Conservation (phyloP, 768 basidiomycete species). For the Lyophyllum semitale region DNA sequence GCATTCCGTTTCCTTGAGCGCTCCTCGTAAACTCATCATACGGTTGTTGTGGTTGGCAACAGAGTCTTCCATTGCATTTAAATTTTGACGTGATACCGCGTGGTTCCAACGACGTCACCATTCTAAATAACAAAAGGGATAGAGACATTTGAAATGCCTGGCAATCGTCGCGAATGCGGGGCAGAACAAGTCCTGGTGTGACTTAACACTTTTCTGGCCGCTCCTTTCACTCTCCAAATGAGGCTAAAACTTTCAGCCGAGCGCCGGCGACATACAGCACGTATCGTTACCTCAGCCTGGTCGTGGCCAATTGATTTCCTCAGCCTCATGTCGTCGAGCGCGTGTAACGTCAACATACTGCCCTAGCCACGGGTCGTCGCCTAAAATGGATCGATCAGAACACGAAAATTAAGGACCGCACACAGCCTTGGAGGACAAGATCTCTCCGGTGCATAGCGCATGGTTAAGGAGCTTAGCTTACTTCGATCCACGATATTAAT, state of each 20-base stretch:
- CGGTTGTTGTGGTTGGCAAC: conserved; percentile 15
- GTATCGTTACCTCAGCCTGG: conserved; percentile 43
- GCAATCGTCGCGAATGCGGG: conserved; percentile 9
- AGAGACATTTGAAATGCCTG: conserved; percentile 10
- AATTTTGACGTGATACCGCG: conserved; percentile 18
- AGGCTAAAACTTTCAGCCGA: background rate
- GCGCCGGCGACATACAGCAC: background rate
- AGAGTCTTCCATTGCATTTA: conserved; percentile 13
- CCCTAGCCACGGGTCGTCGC: conserved; percentile 69
- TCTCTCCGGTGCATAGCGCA: background rate
- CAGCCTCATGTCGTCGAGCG: conserved; percentile 52
- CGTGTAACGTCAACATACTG: conserved; percentile 77
- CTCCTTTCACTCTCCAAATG: conserved; percentile 3
- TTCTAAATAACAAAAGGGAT: conserved; percentile 2
- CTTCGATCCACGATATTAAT: conserved; percentile 72
- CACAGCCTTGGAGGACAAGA: conserved; percentile 7
- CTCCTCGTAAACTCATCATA: background rate
- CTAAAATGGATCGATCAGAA: conserved; percentile 35
- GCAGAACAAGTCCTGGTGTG: conserved; percentile 10
- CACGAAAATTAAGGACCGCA: conserved; percentile 2
- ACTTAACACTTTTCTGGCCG: conserved; percentile 10
- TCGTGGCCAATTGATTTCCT: conserved; percentile 71
- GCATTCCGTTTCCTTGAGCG: too few species aligned
- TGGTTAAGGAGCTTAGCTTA: conserved; percentile 38
- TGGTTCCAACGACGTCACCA: conserved; percentile 4